Base-by-base conservation (phyloP, 2,329 filamentous ascomycete genomes). In the Epichloe gansuensis region DNA sequence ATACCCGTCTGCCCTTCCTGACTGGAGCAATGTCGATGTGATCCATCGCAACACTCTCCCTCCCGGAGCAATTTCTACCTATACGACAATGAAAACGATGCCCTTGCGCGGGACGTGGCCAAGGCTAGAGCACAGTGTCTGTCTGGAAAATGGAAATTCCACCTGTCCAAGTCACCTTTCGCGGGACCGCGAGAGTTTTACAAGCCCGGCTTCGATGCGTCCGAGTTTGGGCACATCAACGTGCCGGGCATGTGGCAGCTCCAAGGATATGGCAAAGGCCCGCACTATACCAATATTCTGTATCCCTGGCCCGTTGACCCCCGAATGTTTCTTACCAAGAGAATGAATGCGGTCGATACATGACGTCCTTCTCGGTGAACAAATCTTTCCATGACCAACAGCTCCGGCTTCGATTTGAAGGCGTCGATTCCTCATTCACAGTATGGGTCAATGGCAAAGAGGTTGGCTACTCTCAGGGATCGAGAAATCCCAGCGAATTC, bases 231-330 rank as follows among this genome's bases (percentile, higher is more conserved):
- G 23, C 67, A 76, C 39, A 79, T 85, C 39, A 60, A 70, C 6
- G 84, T 88, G 0, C 85, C 83, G 0, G 80, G 81, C 13, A 81
- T 82, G 70, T 88, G 85, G 85, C 84, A 88, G 64, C 69, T 85
- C 1, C 78, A 86, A 60, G 83, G 83, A 13, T 80, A 79, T 58
- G 84, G 83, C 3, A 67, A 68, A 23, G 71, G 75, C 9, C 84
- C 84, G 2, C 81, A 85, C 48, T 88, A 88, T 61, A 87, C 83
- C 9, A 88, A 88, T 56, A 71, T 83, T 49, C 72, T 78, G 50
- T 88, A 79, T 56, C 84, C 82, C 0, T 84, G 84, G 61, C 82
- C 82, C 0, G 80, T 84, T 0, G 74, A 82, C 83, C 85, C 1
- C 85, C 85, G 0, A 69, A 82, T 58, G 75, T 85, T 1, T 79